Evolutionary conservation across 768 basidiomycete species (phyloP), one percentile per base, ranked within the genome.

Genomic region (Russula ochroleuca): DNA sequence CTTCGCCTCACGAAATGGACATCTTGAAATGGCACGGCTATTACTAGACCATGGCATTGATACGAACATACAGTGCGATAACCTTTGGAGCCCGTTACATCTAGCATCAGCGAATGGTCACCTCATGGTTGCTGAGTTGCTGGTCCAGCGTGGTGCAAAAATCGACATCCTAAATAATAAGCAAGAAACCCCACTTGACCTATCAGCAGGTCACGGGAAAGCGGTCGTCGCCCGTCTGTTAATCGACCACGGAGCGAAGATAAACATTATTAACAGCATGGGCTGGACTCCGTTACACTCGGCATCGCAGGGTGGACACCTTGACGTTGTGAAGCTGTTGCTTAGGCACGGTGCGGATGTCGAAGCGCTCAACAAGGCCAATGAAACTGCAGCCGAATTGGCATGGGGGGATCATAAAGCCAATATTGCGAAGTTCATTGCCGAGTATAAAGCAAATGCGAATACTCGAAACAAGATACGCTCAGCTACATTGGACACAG

Each of bases 241-340:
- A 6, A 38, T 63, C 50, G 57, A 63, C 13, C 31, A 31, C 8
- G 62, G 57, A 45, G 62, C 62, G 23, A 28, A 63, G 10, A 6
- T 63, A 10, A 21, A 48, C 6, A 2, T 59, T 6, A 17, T 7
- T 1, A 33, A 60, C 10, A 17, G 8, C 33, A 25, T 6, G 3
- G 63, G 59, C 47, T 40, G 49, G 31, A 61, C 58, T 8, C 50
- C 49, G 13, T 38, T 64, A 40, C 51, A 64, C 10, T 8, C 25
- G 1, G 63, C 63, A 33, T 54, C 59, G 5, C 5, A 3, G 1
- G 15, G 11, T 4, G 58, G 63, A 9, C 45, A 61, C n/a, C 31
- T 47, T 0, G 21, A 25, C 0, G 31, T 61, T 13, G 63, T 48
- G 2, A 14, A 19, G 23, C 25, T 61, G 25, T 35, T 64, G 35